Base-by-base conservation (phyloP, 2,329 filamentous ascomycete genomes). In the Sporothrix globosa region DNA sequence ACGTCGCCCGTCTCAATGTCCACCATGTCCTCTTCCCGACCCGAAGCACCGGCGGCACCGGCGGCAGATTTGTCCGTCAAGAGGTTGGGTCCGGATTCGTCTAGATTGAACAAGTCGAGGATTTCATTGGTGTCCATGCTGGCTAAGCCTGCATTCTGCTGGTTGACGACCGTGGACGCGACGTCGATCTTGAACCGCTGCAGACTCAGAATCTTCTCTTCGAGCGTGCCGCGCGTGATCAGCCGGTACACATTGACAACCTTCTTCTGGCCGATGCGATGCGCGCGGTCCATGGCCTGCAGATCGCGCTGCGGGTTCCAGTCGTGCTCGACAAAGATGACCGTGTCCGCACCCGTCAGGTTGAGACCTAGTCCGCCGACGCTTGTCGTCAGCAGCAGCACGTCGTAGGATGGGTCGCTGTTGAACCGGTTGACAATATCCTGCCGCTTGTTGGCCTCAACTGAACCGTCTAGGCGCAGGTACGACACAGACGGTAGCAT, bases 151-250 rank as follows among this genome's bases (percentile, higher is more conserved):
- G 96, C 95, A 76, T 99, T 99, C 82, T 99, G 96, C 81, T 99
- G 96, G 79, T 99, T 99, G 74, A 99, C 96, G 6, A 99, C 96
- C 0, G 96, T 99, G 67, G 92, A 96, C 54, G 96, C 96, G 24
- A 99, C 94, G 80, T 99, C 96, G 77, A 99, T 97, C 85, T 99
- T 99, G 90, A 99, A 99, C 67, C 96, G 91, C 88, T 99, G 96
- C 70, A 99, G 89, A 78, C 92, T 97, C 77, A 99, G 83, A 77
- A 99, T 99, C 87, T 99, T 99, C 84, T 99, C 96, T 81, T 99
- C 96, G 65, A 99, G 83, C 1, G 96, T 99, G 73, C 96, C 96
- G 75, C 96, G 88, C 6, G 96, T 99, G 76, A 99, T 96, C 74
- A 99, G 86, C 30, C 96, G 93, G 81, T 99, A 99, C 19, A 99